phyloP scores from a whole-genome alignment of 352 stramenopile genomes.

The Globisporangium cederbergense region DNA sequence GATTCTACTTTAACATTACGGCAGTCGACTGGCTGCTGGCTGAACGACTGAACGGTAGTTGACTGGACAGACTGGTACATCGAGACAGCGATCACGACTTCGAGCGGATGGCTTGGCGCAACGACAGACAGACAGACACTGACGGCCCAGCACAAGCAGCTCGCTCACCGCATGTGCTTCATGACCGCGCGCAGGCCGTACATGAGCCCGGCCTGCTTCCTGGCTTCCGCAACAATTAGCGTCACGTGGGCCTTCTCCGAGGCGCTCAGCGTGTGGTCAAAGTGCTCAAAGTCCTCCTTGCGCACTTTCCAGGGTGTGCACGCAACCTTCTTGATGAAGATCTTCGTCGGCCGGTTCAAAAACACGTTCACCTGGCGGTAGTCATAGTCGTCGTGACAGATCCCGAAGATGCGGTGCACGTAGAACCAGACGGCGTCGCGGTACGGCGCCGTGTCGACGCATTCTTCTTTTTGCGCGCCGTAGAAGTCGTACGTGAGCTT shows the following conservation, averaged over 20 bases:
- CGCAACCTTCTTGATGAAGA: constrained; percentile 85
- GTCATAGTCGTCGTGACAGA: constrained; percentile 88
- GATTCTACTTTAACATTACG: background rate
- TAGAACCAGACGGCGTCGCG: constrained; percentile 87
- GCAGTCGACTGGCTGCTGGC: background rate
- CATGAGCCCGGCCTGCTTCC: constrained; percentile 86
- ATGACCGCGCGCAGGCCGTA: constrained; percentile 85
- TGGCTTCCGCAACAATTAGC: constrained; percentile 75
- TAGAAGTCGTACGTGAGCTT: constrained; percentile 85
- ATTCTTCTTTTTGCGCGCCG: constrained; percentile 48
- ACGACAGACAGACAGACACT: background rate
- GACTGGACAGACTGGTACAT: background rate
- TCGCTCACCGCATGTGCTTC: constrained; percentile 76
- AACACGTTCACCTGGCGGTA: constrained; percentile 82
- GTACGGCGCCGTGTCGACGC: constrained; percentile 78
- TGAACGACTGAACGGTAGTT: background rate
- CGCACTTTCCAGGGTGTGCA: constrained; percentile 84
- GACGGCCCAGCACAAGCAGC: too few relatives aligned
- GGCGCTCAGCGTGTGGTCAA: constrained; percentile 69
- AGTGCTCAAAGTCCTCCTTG: constrained; percentile 80
- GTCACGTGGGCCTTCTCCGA: constrained; percentile 87
- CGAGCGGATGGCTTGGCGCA: background rate
- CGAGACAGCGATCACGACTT: background rate
- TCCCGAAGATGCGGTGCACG: constrained; percentile 85
- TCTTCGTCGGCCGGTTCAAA: constrained; percentile 81